These are phyloP conservation scores for Amylostereum areolatum DNA, from an alignment of 1,284 basidiomycete genomes.

Conservation along the genomic window DNA sequence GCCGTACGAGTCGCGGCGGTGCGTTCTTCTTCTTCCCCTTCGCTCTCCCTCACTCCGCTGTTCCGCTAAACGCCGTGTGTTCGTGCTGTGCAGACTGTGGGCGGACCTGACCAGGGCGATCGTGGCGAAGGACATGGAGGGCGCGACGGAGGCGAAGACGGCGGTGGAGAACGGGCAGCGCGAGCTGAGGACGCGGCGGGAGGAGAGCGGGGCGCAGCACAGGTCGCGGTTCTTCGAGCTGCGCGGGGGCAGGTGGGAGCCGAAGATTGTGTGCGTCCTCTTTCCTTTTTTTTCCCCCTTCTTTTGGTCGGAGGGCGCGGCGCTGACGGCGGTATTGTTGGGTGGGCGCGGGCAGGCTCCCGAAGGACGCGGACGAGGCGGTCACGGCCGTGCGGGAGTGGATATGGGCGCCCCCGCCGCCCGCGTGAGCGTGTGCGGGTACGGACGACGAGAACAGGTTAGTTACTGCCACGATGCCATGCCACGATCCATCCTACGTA, in stretches of 20 bases:
- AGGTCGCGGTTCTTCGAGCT: constrained; percentile 80
- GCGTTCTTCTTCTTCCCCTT: constrained; percentile 16
- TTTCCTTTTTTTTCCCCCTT: constrained; percentile 1
- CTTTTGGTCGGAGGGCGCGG: not conserved
- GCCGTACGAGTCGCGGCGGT: constrained; percentile 84
- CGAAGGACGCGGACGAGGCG: constrained; percentile 62
- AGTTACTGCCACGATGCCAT: no score
- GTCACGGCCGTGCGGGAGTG: constrained; percentile 52
- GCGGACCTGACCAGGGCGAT: constrained; percentile 84
- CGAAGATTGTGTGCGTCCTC: constrained; percentile 61
- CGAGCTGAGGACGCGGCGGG: constrained; percentile 71
- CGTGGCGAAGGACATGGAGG: constrained; percentile 84
- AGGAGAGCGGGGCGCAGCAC: constrained; percentile 66
- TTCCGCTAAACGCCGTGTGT: not conserved
- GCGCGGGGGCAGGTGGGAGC: constrained; percentile 74
- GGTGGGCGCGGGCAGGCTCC: constrained; percentile 42
- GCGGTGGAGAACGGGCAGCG: constrained; percentile 92
- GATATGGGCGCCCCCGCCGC: constrained; percentile 42
- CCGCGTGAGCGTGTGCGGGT: not conserved
- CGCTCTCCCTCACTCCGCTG: not conserved
- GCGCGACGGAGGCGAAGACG: constrained; percentile 87
- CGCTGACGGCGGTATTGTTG: not conserved
- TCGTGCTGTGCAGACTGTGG: constrained; percentile 62
- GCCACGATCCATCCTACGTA: no score
- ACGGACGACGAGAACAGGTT: not conserved